Conservation (phyloP, 1,139 yeast genomes). For the Candida labiduridarum region DNA sequence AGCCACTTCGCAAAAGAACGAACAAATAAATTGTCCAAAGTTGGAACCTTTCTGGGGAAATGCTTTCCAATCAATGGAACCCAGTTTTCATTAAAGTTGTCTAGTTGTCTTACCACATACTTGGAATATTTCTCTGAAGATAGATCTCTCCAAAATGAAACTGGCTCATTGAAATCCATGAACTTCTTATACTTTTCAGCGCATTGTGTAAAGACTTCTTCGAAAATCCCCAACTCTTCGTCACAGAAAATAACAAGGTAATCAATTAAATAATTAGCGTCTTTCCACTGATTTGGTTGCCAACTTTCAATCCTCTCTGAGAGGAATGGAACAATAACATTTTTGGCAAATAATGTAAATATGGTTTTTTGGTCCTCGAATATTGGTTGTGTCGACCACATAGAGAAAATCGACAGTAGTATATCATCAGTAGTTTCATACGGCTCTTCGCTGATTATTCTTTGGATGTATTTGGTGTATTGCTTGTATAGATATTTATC, state of each 20-base stretch:
- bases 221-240: conserved; percentile 18
- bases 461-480: neutral
- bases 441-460: neutral
- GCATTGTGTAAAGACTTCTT: conserved; percentile 14
- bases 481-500: neutral
- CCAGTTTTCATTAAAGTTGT: conserved; percentile 7
- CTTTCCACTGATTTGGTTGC: neutral
- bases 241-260: conserved; percentile 20
- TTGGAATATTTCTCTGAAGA: neutral
- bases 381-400: conserved; percentile 2
- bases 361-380: conserved; percentile 4
- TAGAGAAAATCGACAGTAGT: neutral
- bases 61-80: conserved; percentile 4
- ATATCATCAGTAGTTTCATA: neutral
- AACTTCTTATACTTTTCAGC: conserved; percentile 16
- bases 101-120: conserved; percentile 7
- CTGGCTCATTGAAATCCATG: conserved; percentile 15
- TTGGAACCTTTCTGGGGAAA: conserved; percentile 2
- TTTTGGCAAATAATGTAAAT: conserved; percentile 19
- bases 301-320: neutral
- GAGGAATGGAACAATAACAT: conserved; percentile 20
- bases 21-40: conserved; percentile 3
- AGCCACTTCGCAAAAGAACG: conserved; percentile 9
- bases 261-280: conserved; percentile 17
- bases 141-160: conserved; percentile 21